Base-by-base conservation (phyloP, 352 stramenopile species). In the Phytophthora europaea region DNA sequence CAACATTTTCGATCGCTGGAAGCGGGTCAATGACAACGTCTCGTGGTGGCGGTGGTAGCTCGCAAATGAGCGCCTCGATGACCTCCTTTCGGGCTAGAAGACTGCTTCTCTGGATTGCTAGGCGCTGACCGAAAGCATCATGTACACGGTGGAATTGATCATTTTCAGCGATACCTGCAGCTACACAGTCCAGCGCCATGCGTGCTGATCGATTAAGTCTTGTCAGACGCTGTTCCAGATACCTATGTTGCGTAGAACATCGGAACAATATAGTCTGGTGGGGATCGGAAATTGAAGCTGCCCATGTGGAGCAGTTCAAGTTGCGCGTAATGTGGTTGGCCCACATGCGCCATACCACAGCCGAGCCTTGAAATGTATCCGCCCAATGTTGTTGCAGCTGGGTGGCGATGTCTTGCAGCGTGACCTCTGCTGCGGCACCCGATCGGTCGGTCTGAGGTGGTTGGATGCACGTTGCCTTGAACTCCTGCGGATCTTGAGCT, bases 291-390 rank as follows among this genome's bases (percentile, higher is more conserved):
- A 45, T 45, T 45, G 36, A 45, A 45, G 36, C 7, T 45, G 12
- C 65, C 66, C 66, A 68, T 15, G 31, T 52, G n/a, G 51, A 63
- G 6, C 48, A 36, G 55, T 72, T 54, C n/a, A n/a, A n/a, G n/a
- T n/a, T n/a, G n/a, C n/a, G n/a, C n/a, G n/a, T n/a, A n/a, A n/a
- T n/a, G n/a, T n/a, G n/a, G n/a, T n/a, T n/a, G n/a, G n/a, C n/a
- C n/a, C n/a, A n/a, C n/a, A n/a, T n/a, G n/a, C n/a, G n/a, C n/a
- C n/a, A n/a, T n/a, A n/a, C n/a, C n/a, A n/a, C 38, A 47, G 38
- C 38, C 15, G 38, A 9, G 38, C 38, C 10, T 47, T 47, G 38
- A 47, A 47, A 47, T 47, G 38, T 53, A n/a, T n/a, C n/a, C n/a
- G n/a, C n/a, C n/a, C n/a, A n/a, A n/a, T n/a, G 55, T 33, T 51